A percentile compares a stretch with the other conserved stretches of the same genome.
These are phyloP conservation scores for Linnemannia exigua DNA, from an alignment of 192 early-diverging fungal species.

Conservation along the genomic window DNA sequence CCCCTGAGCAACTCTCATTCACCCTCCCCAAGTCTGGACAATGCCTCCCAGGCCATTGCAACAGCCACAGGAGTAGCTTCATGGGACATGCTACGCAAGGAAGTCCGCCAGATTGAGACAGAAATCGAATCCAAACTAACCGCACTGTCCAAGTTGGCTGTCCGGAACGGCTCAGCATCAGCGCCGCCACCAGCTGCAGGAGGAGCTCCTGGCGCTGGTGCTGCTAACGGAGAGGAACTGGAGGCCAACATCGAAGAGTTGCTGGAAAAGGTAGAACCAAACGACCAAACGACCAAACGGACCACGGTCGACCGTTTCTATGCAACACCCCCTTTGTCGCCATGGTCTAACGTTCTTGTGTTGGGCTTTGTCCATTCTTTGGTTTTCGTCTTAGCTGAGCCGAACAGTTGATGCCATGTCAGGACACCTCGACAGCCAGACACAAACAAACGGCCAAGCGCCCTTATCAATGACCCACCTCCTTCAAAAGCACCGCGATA, in stretches of 20 bases:
- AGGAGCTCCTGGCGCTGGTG: slow-evolving; percentile 15
- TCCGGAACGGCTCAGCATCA: slow-evolving; percentile 29
- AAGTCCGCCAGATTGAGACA: slow-evolving; percentile 79
- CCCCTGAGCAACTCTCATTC: slow-evolving; percentile 44
- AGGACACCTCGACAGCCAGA: slow-evolving; percentile 67
- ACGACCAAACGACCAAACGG: background rate
- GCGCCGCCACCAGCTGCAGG: background rate
- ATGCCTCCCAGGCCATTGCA: slow-evolving; percentile 51
- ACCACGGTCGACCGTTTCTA: background rate
- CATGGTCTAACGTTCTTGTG: background rate
- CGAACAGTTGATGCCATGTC: slow-evolving; percentile 74
- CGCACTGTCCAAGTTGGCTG: slow-evolving; percentile 64
- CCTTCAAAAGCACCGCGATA: slow-evolving; percentile 82
- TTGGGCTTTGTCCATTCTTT: slow-evolving; percentile 9
- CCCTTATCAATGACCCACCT: slow-evolving; percentile 80
- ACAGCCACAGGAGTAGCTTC: slow-evolving; percentile 36
- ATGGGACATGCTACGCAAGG: slow-evolving; percentile 80
- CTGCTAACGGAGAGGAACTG: slow-evolving; percentile 43
- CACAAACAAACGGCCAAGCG: slow-evolving; percentile 58
- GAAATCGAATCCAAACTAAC: slow-evolving; percentile 79
- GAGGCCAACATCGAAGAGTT: slow-evolving; percentile 74
- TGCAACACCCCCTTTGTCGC: background rate
- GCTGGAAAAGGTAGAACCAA: slow-evolving; percentile 73
- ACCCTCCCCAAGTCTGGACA: slow-evolving; percentile 21
- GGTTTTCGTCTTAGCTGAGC: slow-evolving; percentile 71